A percentile compares a stretch with the other conserved stretches of the same genome.
These are phyloP conservation scores for Scheffersomyces segobiensis DNA, from an alignment of 1,139 yeast species.

Conservation along the genomic window DNA sequence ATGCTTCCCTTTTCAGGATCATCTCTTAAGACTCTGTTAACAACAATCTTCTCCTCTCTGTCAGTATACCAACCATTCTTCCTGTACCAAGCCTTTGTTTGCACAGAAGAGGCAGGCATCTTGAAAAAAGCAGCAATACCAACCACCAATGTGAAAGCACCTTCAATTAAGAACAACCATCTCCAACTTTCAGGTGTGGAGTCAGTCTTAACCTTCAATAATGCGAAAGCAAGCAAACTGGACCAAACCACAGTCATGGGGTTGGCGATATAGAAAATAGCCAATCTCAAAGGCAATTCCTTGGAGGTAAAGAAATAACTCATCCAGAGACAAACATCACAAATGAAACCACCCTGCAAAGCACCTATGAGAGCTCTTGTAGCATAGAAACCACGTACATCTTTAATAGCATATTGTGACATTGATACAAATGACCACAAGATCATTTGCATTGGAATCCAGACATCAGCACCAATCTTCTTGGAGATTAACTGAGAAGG, in stretches of 20 bases:
- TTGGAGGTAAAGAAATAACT: slow-evolving; percentile 29
- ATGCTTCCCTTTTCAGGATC: slow-evolving; percentile 37
- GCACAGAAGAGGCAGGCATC: slow-evolving; percentile 37
- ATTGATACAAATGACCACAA: slow-evolving; percentile 54
- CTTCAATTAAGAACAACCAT: slow-evolving; percentile 39
- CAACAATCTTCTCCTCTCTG: slow-evolving; percentile 34
- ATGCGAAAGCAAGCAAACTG: slow-evolving; percentile 31
- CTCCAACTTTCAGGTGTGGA: slow-evolving; percentile 27
- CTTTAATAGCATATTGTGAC: slow-evolving; percentile 41
- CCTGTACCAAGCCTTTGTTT: slow-evolving; percentile 25
- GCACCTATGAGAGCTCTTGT: slow-evolving; percentile 31
- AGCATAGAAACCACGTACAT: slow-evolving; percentile 22
- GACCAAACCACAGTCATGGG: slow-evolving; percentile 23
- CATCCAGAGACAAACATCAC: slow-evolving; percentile 32
- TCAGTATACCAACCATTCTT: slow-evolving; percentile 40
- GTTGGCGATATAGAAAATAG: slow-evolving; percentile 26
- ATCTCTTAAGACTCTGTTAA: slow-evolving; percentile 30
- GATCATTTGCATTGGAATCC: slow-evolving; percentile 54
- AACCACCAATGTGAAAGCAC: slow-evolving; percentile 26
- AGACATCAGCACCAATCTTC: slow-evolving; percentile 52
- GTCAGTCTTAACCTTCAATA: slow-evolving; percentile 19
- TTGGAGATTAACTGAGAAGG: slow-evolving; percentile 58
- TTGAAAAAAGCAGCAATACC: slow-evolving; percentile 30
- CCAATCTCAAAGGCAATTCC: slow-evolving; percentile 27
- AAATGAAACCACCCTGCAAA: slow-evolving; percentile 32